Percentiles rank a stretch among this genome's conserved stretches.
Evolutionary conservation across 2,329 filamentous ascomycete genomes (phyloP).

Genomic region (Chaetomium globosum): DNA sequence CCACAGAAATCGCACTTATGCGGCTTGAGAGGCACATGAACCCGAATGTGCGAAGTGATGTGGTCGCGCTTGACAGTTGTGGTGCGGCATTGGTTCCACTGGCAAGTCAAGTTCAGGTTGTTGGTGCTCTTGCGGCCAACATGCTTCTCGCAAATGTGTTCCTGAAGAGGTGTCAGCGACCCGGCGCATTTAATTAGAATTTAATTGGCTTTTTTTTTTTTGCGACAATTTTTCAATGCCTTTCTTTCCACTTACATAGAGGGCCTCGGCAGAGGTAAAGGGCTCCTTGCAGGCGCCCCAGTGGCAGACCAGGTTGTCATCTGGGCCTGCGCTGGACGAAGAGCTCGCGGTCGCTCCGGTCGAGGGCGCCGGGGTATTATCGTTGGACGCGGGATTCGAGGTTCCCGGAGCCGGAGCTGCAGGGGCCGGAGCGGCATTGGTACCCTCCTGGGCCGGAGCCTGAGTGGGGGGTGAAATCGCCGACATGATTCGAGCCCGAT

Average conservation of each 20-base stretch:
- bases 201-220: background rate
- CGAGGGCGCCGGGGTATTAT: constrained; percentile 56
- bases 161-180: constrained; percentile 54
- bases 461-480: constrained; percentile 8
- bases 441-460: constrained; percentile 12
- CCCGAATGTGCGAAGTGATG: constrained; percentile 97
- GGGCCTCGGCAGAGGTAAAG: constrained; percentile 59
- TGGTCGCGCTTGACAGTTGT: constrained; percentile 98
- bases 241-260: constrained; percentile 55
- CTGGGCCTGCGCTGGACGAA: constrained; percentile 35
- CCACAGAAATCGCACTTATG: constrained; percentile 99
- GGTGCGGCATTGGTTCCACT: constrained; percentile 94
- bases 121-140: constrained; percentile 99
- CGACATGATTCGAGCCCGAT: constrained; percentile 23
- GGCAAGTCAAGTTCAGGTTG: constrained; percentile 95
- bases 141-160: constrained; percentile 97
- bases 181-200: background rate
- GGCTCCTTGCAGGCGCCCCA: constrained; percentile 63
- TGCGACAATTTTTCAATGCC: background rate
- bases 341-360: constrained; percentile 46
- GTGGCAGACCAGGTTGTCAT: constrained; percentile 62
- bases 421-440: constrained; percentile 31
- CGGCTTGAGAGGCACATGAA: constrained; percentile 97
- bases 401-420: constrained; percentile 41
- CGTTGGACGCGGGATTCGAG: constrained; percentile 53